Evolutionary conservation across 768 basidiomycete species (phyloP).

Genomic region (Hygrocybe punicea): DNA sequence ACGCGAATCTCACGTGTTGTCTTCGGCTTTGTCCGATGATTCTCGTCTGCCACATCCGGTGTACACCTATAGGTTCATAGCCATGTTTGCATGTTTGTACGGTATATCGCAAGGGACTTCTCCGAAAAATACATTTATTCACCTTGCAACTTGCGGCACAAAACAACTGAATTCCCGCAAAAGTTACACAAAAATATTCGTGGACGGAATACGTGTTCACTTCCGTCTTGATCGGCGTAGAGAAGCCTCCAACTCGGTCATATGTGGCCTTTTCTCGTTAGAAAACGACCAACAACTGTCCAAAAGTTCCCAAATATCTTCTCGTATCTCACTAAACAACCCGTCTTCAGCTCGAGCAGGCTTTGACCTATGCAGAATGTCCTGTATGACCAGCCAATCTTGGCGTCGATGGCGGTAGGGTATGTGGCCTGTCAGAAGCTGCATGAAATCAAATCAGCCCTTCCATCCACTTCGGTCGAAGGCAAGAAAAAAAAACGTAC

Average conservation of each 20-base stretch:
- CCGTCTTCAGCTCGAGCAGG: slow-evolving; percentile 17
- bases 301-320: neutral
- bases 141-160: no score
- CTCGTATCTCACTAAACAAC: neutral
- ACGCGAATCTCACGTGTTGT: no score
- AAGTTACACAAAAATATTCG: no score
- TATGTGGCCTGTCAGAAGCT: slow-evolving; percentile 26
- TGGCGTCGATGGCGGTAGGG: slow-evolving; percentile 25
- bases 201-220: neutral
- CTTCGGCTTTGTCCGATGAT: no score
- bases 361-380: slow-evolving; percentile 17
- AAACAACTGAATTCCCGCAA: no score
- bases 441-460: neutral
- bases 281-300: neutral
- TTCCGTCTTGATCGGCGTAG: neutral
- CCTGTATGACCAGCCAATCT: slow-evolving; percentile 27
- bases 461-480: neutral
- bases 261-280: neutral
- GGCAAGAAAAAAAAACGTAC: slow-evolving; percentile 15
- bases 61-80: no score
- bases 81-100: no score
- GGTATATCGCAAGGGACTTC: slow-evolving; percentile 8
- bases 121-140: no score
- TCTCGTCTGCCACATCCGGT: no score
- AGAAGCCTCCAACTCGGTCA: neutral